phyloP scores from a whole-genome alignment of 192 early-diverging fungal genomes.

The Backusella luteola region DNA sequence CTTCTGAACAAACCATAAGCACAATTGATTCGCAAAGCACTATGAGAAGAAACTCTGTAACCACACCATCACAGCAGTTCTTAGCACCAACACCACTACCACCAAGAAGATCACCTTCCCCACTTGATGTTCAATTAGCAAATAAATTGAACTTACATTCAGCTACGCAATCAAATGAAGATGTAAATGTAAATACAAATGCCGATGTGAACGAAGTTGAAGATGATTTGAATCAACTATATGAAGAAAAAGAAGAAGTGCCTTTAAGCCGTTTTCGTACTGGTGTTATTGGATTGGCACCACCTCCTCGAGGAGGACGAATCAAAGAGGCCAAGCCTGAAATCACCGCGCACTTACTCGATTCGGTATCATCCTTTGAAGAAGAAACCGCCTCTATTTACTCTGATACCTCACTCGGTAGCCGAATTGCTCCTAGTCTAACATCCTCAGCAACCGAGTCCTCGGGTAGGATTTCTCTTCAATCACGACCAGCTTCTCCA shows the following conservation, averaged over 20 bases:
- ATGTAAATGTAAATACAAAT: background rate
- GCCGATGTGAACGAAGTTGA: background rate
- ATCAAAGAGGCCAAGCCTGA: conserved; percentile 6
- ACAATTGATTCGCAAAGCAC: background rate
- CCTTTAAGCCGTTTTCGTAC: background rate
- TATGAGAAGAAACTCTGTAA: background rate
- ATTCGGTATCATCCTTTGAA: background rate
- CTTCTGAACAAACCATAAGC: background rate
- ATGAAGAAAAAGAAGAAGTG: background rate
- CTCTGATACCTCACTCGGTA: background rate
- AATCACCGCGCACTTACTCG: background rate
- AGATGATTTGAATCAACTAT: background rate
- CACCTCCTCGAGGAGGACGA: conserved; percentile 9
- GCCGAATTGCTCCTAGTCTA: background rate
- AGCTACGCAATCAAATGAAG: background rate
- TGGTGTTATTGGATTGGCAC: background rate
- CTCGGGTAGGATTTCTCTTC: background rate
- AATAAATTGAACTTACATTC: background rate
- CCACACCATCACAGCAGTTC: background rate
- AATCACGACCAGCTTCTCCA: background rate
- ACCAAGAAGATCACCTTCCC: background rate
- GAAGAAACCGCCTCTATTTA: background rate
- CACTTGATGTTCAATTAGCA: background rate
- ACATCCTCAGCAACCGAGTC: background rate
- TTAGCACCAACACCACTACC: background rate